A percentile compares a stretch with the other conserved stretches of the same genome.
Evolutionary conservation across 164 flowering plant genomes (phyloP).

Genomic region (Vitis cinerea): DNA sequence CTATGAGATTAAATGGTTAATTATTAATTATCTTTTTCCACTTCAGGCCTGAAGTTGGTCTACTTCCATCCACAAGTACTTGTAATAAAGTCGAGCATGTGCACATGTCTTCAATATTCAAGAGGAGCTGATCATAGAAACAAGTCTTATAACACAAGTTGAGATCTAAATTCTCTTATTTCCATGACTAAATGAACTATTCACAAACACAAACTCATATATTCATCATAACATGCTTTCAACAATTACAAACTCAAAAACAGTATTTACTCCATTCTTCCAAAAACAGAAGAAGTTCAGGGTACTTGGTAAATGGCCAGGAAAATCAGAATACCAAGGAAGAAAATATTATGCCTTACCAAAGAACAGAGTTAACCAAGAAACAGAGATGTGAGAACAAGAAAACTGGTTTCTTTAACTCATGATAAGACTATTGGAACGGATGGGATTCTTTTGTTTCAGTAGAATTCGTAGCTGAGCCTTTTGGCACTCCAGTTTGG

Average conservation of each 20-base stretch:
- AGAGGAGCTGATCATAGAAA: not conserved
- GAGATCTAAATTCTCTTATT: not conserved
- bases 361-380: not conserved
- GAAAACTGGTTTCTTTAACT: slow-evolving; percentile 20
- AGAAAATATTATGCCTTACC: not conserved
- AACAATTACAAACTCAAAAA: slow-evolving; percentile 1
- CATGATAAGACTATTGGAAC: slow-evolving; percentile 38
- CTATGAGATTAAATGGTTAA: not conserved
- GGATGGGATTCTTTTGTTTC: slow-evolving; percentile 52
- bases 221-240: not conserved
- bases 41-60: not conserved
- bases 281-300: not conserved
- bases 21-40: not conserved
- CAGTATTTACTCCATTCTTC: not conserved
- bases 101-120: not conserved
- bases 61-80: not conserved
- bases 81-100: slow-evolving; percentile 2
- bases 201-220: not conserved
- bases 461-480: slow-evolving; percentile 64
- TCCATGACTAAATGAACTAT: not conserved
- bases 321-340: not conserved
- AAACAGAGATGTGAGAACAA: not conserved
- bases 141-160: not conserved
- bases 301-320: not conserved
- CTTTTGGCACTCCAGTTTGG: slow-evolving; percentile 76